Percentiles rank a stretch among this genome's conserved stretches.
Conservation (phyloP, 2,329 filamentous ascomycete genomes). For the Diaporthe eres region DNA sequence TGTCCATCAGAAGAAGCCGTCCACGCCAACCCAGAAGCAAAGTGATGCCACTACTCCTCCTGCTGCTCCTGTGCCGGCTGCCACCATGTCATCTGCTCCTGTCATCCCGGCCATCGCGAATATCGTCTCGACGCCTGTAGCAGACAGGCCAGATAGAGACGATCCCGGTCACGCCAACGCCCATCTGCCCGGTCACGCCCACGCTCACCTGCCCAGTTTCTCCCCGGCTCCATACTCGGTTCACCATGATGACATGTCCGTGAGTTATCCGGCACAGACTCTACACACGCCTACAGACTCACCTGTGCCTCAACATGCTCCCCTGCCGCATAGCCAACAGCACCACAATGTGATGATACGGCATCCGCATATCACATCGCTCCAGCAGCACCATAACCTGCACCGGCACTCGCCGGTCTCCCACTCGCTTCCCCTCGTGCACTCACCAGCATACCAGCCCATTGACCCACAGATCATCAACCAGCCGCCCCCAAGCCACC, state of each 20-base stretch:
- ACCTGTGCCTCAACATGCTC: slow-evolving; percentile 47
- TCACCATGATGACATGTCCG: slow-evolving; percentile 62
- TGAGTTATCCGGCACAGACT: slow-evolving; percentile 52
- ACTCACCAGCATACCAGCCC: slow-evolving; percentile 61
- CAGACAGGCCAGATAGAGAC: slow-evolving; percentile 8
- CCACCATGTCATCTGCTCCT: slow-evolving; percentile 45
- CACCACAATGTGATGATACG: slow-evolving; percentile 28
- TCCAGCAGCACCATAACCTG: slow-evolving; percentile 45
- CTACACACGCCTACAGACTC: slow-evolving; percentile 47
- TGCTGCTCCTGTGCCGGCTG: slow-evolving; percentile 30
- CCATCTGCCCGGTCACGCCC: slow-evolving; percentile 35
- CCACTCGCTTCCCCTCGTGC: slow-evolving; percentile 47
- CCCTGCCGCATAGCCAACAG: slow-evolving; percentile 37
- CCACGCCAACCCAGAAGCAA: slow-evolving; percentile 35
- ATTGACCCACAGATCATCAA: slow-evolving; percentile 74
- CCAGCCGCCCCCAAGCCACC: slow-evolving; percentile 52
- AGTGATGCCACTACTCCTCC: slow-evolving; percentile 29
- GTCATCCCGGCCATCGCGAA: slow-evolving; percentile 42
- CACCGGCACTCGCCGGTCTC: slow-evolving; percentile 53
- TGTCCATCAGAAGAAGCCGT: slow-evolving; percentile 34
- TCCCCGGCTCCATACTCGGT: slow-evolving; percentile 57
- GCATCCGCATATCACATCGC: slow-evolving; percentile 45
- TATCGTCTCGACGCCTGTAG: slow-evolving; percentile 9
- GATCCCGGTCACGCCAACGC: slow-evolving; percentile 33
- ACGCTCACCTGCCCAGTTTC: slow-evolving; percentile 46